phyloP scores from a whole-genome alignment of 495 filamentous ascomycete species.

The Pyrenopolyporus hunteri region DNA sequence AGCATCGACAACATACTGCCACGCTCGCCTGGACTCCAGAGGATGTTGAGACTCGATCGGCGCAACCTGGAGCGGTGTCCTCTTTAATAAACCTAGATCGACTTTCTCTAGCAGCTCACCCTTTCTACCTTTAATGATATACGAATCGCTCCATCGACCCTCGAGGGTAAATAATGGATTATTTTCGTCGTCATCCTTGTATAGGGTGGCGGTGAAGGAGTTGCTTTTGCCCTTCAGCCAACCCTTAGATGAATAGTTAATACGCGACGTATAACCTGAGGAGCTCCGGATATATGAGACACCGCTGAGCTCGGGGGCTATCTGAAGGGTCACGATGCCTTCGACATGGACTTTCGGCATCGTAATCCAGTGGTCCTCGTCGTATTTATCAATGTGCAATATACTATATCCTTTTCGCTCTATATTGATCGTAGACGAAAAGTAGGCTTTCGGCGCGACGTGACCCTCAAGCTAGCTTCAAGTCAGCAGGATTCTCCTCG shows the following conservation, averaged over 20 bases:
- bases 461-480: constrained; percentile 71
- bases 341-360: constrained; percentile 84
- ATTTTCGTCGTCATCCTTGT: constrained; percentile 69
- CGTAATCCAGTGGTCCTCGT: constrained; percentile 78
- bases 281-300: constrained; percentile 73
- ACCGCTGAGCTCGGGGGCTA: constrained; percentile 79
- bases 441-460: constrained; percentile 84
- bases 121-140: constrained; percentile 68
- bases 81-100: constrained; percentile 60
- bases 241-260: constrained; percentile 80
- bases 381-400: constrained; percentile 63
- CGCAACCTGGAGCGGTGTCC: constrained; percentile 68
- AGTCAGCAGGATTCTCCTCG: background rate
- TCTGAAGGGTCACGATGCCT: constrained; percentile 78
- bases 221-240: constrained; percentile 88
- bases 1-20: constrained; percentile 73
- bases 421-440: constrained; percentile 78
- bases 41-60: constrained; percentile 76
- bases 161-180: constrained; percentile 74
- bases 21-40: constrained; percentile 78
- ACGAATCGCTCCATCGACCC: constrained; percentile 78
- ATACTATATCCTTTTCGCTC: constrained; percentile 84
- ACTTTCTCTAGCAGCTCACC: constrained; percentile 62
- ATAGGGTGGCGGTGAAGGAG: constrained; percentile 71
- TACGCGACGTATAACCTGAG: constrained; percentile 75